Base-by-base conservation (phyloP, 495 filamentous ascomycete species). In the Penicillium goetzii region DNA sequence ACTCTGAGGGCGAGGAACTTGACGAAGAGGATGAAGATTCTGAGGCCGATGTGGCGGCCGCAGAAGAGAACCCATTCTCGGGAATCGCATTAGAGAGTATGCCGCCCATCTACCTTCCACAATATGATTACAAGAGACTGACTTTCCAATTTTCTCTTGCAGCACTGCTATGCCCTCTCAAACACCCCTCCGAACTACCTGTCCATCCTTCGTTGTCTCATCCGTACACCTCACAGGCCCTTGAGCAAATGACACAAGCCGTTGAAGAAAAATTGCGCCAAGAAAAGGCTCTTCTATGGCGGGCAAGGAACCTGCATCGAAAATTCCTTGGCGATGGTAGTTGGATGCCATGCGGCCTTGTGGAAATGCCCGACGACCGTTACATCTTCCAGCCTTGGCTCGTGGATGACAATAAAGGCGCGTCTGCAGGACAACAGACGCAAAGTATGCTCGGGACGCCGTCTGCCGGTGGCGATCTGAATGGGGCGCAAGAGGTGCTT, bases 141-240 rank as follows among this genome's bases (percentile, higher is more conserved):
- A 65, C 56, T 33, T 50, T 17, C 34, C 12, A 60, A 60, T n/a
- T 36, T 53, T 58, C 32, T 55, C 38, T 52, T 55, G 3, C 70
- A 97, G 94, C 91, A 56, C 84, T 97, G 43, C 85, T 99, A 14
- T 90, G 90, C 43, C 95, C 95, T 26, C 78, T 98, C 56, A 96
- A 92, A 58, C 84, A 92, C 58, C 89, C 92, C 25, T 90, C 92
- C 55, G 92, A 96, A 73, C 83, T 99, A 34, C 87, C 91, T 4
- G 83, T 77, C 40, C 95, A 99, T 70, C 93, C 93, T 63, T 89
- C 91, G 3, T 74, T 97, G 56, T 92, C 92, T 34, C 83, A 88
- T 68, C 85, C 93, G 1, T 98, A 96, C 76, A 89, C 80, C 2
- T 93, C 91, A 11, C 88, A 86, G 61, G 90, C 90, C 4, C 83